phyloP scores from a whole-genome alignment of 306 rosid species.

The Vigna hirtella region DNA sequence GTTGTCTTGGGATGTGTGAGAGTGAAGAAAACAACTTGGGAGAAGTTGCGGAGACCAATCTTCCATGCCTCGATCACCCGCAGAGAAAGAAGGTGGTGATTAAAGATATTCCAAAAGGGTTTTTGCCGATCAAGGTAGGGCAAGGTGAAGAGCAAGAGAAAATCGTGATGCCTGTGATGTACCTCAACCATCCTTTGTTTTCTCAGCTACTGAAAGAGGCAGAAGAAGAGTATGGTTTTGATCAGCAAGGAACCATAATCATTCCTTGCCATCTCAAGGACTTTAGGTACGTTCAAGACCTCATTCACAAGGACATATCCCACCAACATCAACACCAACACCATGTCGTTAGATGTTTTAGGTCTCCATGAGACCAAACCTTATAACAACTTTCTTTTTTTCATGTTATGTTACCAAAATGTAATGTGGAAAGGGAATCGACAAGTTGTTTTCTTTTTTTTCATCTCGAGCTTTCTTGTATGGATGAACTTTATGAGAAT shows the following conservation, averaged over 20 bases:
- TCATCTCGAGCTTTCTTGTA: neutral
- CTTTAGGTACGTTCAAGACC: conserved; percentile 65
- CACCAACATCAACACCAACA: conserved; percentile 47
- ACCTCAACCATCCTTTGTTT: conserved; percentile 86
- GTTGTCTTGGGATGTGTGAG: conserved; percentile 34
- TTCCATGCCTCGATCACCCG: neutral
- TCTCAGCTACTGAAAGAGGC: conserved; percentile 71
- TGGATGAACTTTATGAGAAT: conserved; percentile 2
- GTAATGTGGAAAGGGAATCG: neutral
- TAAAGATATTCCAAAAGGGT: conserved; percentile 54
- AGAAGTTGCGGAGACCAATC: neutral
- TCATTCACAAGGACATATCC: conserved; percentile 61
- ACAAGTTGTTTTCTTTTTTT: neutral
- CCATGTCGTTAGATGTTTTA: conserved; percentile 27
- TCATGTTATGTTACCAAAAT: neutral
- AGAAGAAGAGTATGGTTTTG: conserved; percentile 85
- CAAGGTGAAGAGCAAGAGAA: conserved; percentile 67
- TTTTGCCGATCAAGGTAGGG: conserved; percentile 79
- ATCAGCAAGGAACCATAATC: conserved; percentile 76
- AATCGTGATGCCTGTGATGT: conserved; percentile 75
- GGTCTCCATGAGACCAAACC: neutral
- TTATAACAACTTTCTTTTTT: neutral
- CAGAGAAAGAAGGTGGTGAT: conserved; percentile 40
- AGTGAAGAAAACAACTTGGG: conserved; percentile 18
- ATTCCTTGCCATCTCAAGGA: conserved; percentile 79